Evolutionary conservation across 2,329 filamentous ascomycete species (phyloP), one percentile per base, ranked within the genome.

Genomic region (Neopestalotiopsis sp.): DNA sequence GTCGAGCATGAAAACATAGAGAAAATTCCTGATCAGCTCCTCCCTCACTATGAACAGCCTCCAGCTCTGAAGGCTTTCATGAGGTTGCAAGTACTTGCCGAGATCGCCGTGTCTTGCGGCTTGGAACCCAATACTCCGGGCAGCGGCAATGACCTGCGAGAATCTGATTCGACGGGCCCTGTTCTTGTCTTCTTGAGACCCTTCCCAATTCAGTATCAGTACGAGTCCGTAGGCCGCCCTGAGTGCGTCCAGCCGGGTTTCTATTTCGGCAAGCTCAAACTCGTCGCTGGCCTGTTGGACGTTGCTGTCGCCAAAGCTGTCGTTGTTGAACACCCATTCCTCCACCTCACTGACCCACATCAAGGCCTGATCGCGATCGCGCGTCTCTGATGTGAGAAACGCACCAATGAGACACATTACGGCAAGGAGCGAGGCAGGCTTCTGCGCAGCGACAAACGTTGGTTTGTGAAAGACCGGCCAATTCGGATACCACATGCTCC

Each of bases 381-480:
- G 52, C 28, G 60, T 59, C 30, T 71, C 57, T 0, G 72, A 71
- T 1, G 76, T 77, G 7, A 76, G 69, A 57, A 75, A 76, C 2
- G 76, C 76, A 3, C 76, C 76, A 4, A 77, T 75, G 1, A 76
- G 68, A 6, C 73, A 52, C 76, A 77, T 78, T 1, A 75, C 72
- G 49, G 72, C 75, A 12, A 78, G 57, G 24, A 78, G 65, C 1
- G 67, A 64, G 3, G 69, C 9, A 5, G 69, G 69, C 4, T 72
- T 71, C 1, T 66, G 66, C 4, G 69, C 58, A 0, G 70, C 49
- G 58, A 75, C 56, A 30, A 78, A 78, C 0, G 72, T 72, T 1
- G 76, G 75, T 28, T 69, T 74, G 59, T 78, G 76, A 6, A 77
- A 70, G 10, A 77, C 76, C 1, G 75, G 76, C 42, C 75, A 76